Conservation (phyloP, 2,329 filamentous ascomycete genomes). For the Ophidiomyces ophidiicola region DNA sequence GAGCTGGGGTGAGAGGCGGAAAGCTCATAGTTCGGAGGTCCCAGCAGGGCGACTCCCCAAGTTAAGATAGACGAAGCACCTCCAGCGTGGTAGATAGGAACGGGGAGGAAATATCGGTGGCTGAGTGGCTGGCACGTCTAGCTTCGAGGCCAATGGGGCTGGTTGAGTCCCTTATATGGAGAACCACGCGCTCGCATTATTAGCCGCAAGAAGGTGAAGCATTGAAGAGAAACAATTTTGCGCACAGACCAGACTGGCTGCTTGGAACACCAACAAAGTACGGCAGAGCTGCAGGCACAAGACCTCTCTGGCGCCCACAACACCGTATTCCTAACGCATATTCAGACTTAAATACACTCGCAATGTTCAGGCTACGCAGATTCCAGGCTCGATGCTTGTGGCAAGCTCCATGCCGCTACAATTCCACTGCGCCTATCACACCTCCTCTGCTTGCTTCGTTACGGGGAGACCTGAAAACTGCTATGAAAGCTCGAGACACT, state of each 20-base stretch:
- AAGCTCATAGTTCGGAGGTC: slow-evolving; percentile 29
- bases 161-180: not conserved
- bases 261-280: slow-evolving; percentile 3
- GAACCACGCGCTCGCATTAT: not conserved
- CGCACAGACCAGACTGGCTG: slow-evolving; percentile 21
- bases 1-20: slow-evolving; percentile 31
- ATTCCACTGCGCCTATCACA: slow-evolving; percentile 26
- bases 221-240: slow-evolving; percentile 24
- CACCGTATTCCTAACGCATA: not conserved
- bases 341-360: slow-evolving; percentile 3
- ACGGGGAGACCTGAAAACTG: slow-evolving; percentile 36
- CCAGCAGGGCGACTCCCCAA: slow-evolving; percentile 9
- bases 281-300: not conserved
- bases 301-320: not conserved
- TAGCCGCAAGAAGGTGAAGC: slow-evolving; percentile 8
- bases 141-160: not conserved
- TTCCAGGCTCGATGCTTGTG: slow-evolving; percentile 18
- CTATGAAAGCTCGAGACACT: slow-evolving; percentile 40
- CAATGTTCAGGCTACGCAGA: slow-evolving; percentile 27
- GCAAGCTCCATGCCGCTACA: slow-evolving; percentile 26
- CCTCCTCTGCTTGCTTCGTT: slow-evolving; percentile 36
- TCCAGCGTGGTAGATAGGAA: slow-evolving; percentile 3
- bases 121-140: not conserved
- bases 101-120: not conserved
- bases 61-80: slow-evolving; percentile 1